Percentiles rank a stretch among this genome's conserved stretches.
Evolutionary conservation across 495 filamentous ascomycete genomes (phyloP).

Genomic region (Glutinoglossum americanum): DNA sequence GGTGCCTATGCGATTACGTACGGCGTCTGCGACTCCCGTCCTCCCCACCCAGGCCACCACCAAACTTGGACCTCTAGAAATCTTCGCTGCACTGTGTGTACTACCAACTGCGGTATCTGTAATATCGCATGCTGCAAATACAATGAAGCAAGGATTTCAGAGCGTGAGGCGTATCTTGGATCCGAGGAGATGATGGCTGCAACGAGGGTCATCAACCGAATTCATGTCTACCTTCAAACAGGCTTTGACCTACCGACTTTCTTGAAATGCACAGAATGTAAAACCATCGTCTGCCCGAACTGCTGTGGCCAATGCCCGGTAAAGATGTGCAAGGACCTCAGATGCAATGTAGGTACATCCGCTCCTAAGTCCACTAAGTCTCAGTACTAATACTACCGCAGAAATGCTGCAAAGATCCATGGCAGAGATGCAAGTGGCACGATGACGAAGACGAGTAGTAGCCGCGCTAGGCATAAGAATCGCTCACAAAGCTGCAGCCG

Average conservation of each 20-base stretch:
- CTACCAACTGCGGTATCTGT: neutral
- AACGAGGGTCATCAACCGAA: neutral
- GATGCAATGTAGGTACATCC: slow-evolving; percentile 14
- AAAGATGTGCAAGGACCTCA: slow-evolving; percentile 14
- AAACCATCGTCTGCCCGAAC: slow-evolving; percentile 13
- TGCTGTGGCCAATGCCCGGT: slow-evolving; percentile 17
- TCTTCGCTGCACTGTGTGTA: neutral
- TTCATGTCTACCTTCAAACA: neutral
- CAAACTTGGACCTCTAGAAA: slow-evolving; percentile 9
- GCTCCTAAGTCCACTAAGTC: neutral
- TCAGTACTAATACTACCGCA: slow-evolving; percentile 5
- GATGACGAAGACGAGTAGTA: neutral
- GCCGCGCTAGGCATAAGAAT: neutral
- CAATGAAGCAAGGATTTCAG: neutral
- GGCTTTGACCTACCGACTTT: slow-evolving; percentile 11
- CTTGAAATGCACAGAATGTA: slow-evolving; percentile 14
- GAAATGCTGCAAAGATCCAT: slow-evolving; percentile 14
- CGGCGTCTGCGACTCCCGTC: neutral
- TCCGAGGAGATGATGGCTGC: neutral
- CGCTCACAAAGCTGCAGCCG: neutral
- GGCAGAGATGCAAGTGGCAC: slow-evolving; percentile 16
- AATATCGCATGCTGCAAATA: slow-evolving; percentile 1
- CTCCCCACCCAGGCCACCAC: slow-evolving; percentile 9
- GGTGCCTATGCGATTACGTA: neutral
- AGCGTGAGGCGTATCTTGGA: neutral